These are phyloP conservation scores for Metschnikowia gelsemii DNA, from an alignment of 805 yeast genomes.

Conservation along the genomic window DNA sequence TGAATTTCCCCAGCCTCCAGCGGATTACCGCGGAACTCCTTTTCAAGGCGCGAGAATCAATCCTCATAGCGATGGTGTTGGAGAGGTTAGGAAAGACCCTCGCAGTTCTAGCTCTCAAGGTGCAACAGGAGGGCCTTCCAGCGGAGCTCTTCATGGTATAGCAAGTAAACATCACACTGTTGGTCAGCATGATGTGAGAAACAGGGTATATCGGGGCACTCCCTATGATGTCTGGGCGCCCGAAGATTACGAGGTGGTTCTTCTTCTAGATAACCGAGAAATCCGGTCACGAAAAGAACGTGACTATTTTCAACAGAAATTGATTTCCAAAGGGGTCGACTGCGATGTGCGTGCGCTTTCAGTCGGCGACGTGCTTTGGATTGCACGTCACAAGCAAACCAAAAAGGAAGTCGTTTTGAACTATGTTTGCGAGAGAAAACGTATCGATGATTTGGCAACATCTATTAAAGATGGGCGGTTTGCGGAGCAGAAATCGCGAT, in stretches of 20 bases:
- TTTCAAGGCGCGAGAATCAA: too few relatives aligned
- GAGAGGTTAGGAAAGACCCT: too few relatives aligned
- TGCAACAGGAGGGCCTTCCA: too few relatives aligned
- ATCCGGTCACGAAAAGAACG: constrained; percentile 66
- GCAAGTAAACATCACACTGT: background rate
- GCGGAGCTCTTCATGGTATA: too few relatives aligned
- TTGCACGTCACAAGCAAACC: constrained; percentile 64
- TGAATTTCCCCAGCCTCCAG: too few relatives aligned
- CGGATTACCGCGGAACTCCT: too few relatives aligned
- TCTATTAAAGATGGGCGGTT: constrained; percentile 89
- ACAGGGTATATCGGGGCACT: constrained; percentile 23
- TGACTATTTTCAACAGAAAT: constrained; percentile 60
- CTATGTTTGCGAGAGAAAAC: constrained; percentile 84
- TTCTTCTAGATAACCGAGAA: constrained; percentile 81
- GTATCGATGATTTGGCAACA: constrained; percentile 78
- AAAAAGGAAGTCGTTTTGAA: constrained; percentile 68
- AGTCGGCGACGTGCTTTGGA: constrained; percentile 89
- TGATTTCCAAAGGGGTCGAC: constrained; percentile 48
- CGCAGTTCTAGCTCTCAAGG: too few relatives aligned
- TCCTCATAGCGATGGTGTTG: too few relatives aligned
- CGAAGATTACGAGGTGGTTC: constrained; percentile 55
- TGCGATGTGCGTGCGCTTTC: constrained; percentile 59
- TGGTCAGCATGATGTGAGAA: constrained; percentile 25
- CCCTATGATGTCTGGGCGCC: constrained; percentile 59
- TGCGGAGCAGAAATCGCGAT: constrained; percentile 78